Evolutionary conservation across 1,284 basidiomycete genomes (phyloP), one percentile per base, ranked within the genome.

Genomic region (Marasmius oreades): DNA sequence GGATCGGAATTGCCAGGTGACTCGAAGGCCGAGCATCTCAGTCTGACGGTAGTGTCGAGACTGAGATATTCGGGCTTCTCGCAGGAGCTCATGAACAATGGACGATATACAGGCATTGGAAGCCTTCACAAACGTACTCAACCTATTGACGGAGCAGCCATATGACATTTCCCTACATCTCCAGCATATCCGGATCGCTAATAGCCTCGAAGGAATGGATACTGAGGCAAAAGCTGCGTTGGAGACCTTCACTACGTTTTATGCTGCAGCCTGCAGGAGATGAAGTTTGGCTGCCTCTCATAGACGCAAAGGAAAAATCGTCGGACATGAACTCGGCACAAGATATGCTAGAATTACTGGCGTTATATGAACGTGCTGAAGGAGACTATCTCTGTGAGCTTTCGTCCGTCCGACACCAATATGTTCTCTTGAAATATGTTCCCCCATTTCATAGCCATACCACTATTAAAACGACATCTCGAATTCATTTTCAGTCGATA

Each of bases 321-420:
- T 70, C 75, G 3, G 73, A 86, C 61, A 55, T 85, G 28, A 73
- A 79, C 33, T 77, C 77, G 3, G 65, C 69, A 16, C 78, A 82
- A 48, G 80, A 77, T 12, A 73, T 85, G 22, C 65, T 79, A 43
- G 81, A 85, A 47, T 68, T 92, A 11, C 69, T 91, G 55, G 77
- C 79, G n/a, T 62, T 85, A 45, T 93, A 88, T 66, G 70, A 76
- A 44, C 79, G 77, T 46, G 92, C 92, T 16, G 90, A 92, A 67
- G 72, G 70, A 16, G 92, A 95, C 64, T 94, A 94, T 67, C 66
- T 93, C 28, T 93, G 92, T 94, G 69, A 70, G 90, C 71, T 52
- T 52, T 44, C 24, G n/a, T 31, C 46, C 44, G 24, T 28, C 43
- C 37, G 24, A 5, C 37, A 45, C 23, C 33, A 18, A 36, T 16